Evolutionary conservation across 139 green algal species (phyloP).

Genomic region (Chlorella ohadii): DNA sequence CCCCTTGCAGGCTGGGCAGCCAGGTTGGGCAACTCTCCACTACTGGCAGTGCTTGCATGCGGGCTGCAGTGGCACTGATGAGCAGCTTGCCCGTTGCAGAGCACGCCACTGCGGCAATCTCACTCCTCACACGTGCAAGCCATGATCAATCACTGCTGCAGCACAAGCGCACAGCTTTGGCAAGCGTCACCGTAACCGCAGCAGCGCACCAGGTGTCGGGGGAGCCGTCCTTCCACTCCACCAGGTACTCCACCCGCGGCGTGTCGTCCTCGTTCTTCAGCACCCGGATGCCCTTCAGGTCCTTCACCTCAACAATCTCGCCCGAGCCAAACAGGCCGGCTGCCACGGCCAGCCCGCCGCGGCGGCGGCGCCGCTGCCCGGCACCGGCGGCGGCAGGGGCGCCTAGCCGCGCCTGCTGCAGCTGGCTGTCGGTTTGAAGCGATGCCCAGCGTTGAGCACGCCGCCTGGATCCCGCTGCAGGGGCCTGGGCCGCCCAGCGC

Average conservation of each 20-base stretch:
- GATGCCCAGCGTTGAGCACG: not conserved
- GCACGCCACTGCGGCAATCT: too few species aligned
- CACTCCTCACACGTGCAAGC: too few species aligned
- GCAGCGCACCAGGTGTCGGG: conserved; percentile 57
- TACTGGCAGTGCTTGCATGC: too few species aligned
- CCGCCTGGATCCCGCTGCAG: not conserved
- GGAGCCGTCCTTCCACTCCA: conserved; percentile 75
- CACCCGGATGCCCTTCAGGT: conserved; percentile 66
- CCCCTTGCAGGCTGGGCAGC: too few species aligned
- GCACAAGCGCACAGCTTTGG: too few species aligned
- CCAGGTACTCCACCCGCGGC: conserved; percentile 77
- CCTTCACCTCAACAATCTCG: conserved; percentile 69
- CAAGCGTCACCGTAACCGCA: too few species aligned
- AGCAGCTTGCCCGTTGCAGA: too few species aligned
- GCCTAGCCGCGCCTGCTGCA: not conserved
- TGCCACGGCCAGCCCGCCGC: not conserved
- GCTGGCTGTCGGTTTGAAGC: not conserved
- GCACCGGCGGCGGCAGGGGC: not conserved
- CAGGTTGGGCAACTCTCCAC: too few species aligned
- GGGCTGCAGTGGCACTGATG: too few species aligned
- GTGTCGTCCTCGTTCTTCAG: conserved; percentile 49
- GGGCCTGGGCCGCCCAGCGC: not conserved
- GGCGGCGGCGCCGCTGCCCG: not conserved
- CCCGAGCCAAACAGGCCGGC: conserved; percentile 10
- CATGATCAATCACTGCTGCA: too few species aligned